These are phyloP conservation scores for Vanrija pseudolonga DNA, from an alignment of 1,284 basidiomycete species.

Conservation along the genomic window DNA sequence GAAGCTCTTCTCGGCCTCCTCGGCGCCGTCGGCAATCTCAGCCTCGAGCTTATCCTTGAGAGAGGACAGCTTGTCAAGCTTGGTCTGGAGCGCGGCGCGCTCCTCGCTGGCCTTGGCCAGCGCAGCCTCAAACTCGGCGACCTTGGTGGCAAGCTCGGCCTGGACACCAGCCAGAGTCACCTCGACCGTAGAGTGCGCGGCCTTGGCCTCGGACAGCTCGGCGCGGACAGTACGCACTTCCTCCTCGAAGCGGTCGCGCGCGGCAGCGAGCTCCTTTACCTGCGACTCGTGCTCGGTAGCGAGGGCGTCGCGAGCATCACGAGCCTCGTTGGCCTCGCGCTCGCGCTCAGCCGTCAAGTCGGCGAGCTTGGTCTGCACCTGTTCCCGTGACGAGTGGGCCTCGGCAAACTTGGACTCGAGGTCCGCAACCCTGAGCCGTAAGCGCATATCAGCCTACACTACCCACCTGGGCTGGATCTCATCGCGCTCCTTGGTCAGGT, in stretches of 20 bases:
- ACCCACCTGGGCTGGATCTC: conserved; percentile 31
- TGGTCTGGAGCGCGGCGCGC: conserved; percentile 17
- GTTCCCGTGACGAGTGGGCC: too few relatives aligned
- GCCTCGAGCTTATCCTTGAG: conserved; percentile 19
- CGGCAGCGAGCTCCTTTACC: conserved; percentile 14
- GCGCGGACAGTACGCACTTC: conserved; percentile 12
- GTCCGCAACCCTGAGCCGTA: too few relatives aligned
- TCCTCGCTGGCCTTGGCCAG: conserved; percentile 6
- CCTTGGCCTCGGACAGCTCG: conserved; percentile 4
- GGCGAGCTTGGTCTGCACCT: conserved; percentile 6
- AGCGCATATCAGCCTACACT: too few relatives aligned
- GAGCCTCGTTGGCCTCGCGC: conserved; percentile 2
- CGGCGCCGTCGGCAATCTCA: conserved; percentile 22
- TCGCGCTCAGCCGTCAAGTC: conserved; percentile 11
- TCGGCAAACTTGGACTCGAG: conserved; percentile 1
- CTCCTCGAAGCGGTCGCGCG: conserved; percentile 16
- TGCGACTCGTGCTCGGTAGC: conserved; percentile 9
- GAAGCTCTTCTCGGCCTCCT: conserved; percentile 26
- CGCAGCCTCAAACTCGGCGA: conserved; percentile 10
- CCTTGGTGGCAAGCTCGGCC: conserved; percentile 12
- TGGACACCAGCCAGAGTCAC: conserved; percentile 9
- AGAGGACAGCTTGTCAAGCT: conserved; percentile 18
- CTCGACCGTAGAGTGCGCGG: conserved; percentile 3
- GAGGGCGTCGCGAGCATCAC: conserved; percentile 2
- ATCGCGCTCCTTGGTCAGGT: conserved; percentile 12